Percentiles rank a stretch among this genome's conserved stretches.
These are phyloP conservation scores for Metschnikowia cubensis DNA, from an alignment of 805 yeast genomes.

Conservation along the genomic window DNA sequence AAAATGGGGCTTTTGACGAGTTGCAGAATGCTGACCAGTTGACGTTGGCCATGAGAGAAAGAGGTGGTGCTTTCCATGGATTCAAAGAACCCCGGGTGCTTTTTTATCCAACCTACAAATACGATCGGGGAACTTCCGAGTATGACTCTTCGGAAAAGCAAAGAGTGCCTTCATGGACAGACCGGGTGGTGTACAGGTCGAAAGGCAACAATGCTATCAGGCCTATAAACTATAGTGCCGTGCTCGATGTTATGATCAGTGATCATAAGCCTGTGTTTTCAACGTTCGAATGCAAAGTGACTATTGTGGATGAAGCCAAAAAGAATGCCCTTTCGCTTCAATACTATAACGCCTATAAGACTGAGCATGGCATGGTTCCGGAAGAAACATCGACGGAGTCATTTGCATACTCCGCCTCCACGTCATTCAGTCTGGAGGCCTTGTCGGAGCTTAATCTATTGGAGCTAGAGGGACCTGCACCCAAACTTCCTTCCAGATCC, in stretches of 20 bases:
- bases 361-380: constrained; percentile 23
- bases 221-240: constrained; percentile 67
- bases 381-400: constrained; percentile 11
- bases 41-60: constrained; percentile 60
- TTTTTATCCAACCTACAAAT: constrained; percentile 90
- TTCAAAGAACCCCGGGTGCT: constrained; percentile 73
- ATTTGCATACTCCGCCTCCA: constrained; percentile 1
- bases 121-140: constrained; percentile 72
- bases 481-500: constrained; percentile 23
- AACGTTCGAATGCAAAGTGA: constrained; percentile 62
- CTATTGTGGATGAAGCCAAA: constrained; percentile 52
- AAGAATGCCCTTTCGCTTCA: constrained; percentile 25
- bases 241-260: constrained; percentile 57
- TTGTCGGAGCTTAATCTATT: constrained; percentile 35
- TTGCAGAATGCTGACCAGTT: constrained; percentile 77
- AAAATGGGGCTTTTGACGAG: constrained; percentile 39
- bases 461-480: constrained; percentile 25
- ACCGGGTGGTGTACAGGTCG: constrained; percentile 72
- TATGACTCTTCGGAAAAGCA: constrained; percentile 92
- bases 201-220: constrained; percentile 34
- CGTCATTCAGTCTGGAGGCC: constrained; percentile 24
- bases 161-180: constrained; percentile 96
- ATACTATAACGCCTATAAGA: constrained; percentile 28
- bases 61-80: constrained; percentile 58
- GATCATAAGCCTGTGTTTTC: constrained; percentile 95